A percentile compares a stretch with the other conserved stretches of the same genome.
phyloP scores from a whole-genome alignment of 2,329 filamentous ascomycete species.

The Coleophoma eucalyptorum region DNA sequence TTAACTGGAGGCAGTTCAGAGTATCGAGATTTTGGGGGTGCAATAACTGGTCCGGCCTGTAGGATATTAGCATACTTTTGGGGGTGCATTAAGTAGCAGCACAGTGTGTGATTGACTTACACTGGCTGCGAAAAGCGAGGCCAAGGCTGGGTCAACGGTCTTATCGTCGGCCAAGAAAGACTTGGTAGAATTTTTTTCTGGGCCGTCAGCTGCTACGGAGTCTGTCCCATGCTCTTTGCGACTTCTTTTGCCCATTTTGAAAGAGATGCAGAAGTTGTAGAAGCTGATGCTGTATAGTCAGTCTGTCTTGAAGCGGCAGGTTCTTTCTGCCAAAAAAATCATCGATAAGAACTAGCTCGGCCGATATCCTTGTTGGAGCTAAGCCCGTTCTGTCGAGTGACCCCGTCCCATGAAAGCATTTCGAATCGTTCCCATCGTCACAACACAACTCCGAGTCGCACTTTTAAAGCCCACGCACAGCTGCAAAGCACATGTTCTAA shows the following conservation, averaged over 20 bases:
- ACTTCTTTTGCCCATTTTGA: conserved; percentile 26
- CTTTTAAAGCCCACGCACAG: too few relatives aligned
- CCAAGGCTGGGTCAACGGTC: conserved; percentile 64
- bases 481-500: too few relatives aligned
- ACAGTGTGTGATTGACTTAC: conserved; percentile 44
- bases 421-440: too few relatives aligned
- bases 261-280: conserved; percentile 1
- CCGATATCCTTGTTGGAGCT: too few relatives aligned
- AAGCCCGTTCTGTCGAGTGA: too few relatives aligned
- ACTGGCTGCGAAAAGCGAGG: conserved; percentile 69
- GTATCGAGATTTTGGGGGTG: conserved; percentile 26
- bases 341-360: neutral
- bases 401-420: too few relatives aligned
- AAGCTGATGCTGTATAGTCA: neutral
- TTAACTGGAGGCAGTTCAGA: conserved; percentile 27
- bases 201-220: conserved; percentile 12
- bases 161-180: conserved; percentile 33
- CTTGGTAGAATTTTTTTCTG: conserved; percentile 17
- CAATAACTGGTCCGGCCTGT: conserved; percentile 31
- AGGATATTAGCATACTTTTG: conserved; percentile 3
- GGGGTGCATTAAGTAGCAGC: neutral
- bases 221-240: conserved; percentile 17
- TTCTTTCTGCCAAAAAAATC: neutral
- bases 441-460: too few relatives aligned
- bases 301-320: neutral